Evolutionary conservation across 345 rosid species (phyloP).

Genomic region (Citrus hindsii): DNA sequence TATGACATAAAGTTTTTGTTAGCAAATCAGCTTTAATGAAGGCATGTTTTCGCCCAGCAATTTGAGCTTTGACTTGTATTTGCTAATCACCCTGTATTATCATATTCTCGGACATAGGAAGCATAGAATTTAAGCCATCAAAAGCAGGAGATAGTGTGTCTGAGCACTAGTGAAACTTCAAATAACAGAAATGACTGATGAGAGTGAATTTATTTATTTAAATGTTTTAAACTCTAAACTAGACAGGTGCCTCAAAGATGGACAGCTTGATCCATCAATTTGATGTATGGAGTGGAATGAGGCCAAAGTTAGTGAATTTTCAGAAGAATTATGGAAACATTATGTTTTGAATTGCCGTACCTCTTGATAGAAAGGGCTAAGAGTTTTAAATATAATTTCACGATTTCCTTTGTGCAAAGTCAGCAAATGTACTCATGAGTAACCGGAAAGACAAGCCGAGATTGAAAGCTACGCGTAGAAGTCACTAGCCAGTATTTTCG

Average conservation of each 20-base stretch:
- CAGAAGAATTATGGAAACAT: neutral
- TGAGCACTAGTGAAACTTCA: neutral
- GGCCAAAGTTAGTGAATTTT: neutral
- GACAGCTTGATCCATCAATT: neutral
- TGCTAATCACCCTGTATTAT: neutral
- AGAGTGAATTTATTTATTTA: neutral
- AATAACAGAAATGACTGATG: neutral
- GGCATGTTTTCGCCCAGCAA: slow-evolving; percentile 17
- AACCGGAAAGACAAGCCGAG: neutral
- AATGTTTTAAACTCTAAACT: neutral
- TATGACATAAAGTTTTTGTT: neutral
- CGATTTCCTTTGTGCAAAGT: neutral
- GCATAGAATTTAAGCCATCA: neutral
- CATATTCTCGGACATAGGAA: neutral
- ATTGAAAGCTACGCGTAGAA: too few species aligned
- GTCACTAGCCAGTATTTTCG: too few species aligned
- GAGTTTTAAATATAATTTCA: neutral
- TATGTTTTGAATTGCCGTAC: neutral
- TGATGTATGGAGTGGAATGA: neutral
- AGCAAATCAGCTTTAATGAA: neutral
- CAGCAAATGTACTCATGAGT: neutral
- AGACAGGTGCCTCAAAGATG: neutral
- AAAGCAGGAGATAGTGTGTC: neutral
- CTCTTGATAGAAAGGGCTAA: neutral
- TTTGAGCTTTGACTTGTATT: neutral